Evolutionary conservation across 192 early-diverging fungal genomes (phyloP), one percentile per base, ranked within the genome.

Genomic region (Spizellomyces sp.): DNA sequence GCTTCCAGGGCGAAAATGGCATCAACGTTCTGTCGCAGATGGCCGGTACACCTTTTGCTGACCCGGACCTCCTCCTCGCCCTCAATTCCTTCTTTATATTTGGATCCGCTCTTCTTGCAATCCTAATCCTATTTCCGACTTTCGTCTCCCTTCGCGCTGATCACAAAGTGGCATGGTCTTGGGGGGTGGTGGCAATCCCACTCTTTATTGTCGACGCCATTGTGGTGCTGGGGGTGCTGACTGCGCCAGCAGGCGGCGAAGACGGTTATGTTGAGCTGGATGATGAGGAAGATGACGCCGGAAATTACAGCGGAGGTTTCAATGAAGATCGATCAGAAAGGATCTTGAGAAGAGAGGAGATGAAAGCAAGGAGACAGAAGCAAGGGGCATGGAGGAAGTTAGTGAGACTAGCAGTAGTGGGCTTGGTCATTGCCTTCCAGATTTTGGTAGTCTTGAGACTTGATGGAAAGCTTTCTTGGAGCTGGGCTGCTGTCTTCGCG

Each of bases 111-210:
- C 21, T 82, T 27, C 48, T 88, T 8, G 74, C 84, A 8, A 76
- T 95, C 48, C 74, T 95, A 42, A 90, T 96, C 52, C 76, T 90
- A 12, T 95, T 96, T 68, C 91, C 94, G 70, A 83, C 89, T 5
- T 87, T 98, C 67, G 75, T 98, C 44, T 82, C 94, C 5, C 81
- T 89, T 48, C 80, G 89, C 5, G 83, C 93, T 10, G 96, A 98
- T 75, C 81, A 76, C 45, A 79, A 79, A 48, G 84, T 89, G 47
- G 59, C 57, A 45, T 95, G 93, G 94, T 77, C 78, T 5, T 96
- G 87, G 79, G 70, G 79, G 7, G 82, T 88, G 4, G 92, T 95
- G 5, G 93, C 93, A 75, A 84, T 85, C 58, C 96, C 96, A 6
- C 79, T 94, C 22, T 98, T 91, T 88, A 79, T 93, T 9, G 76